phyloP scores from a whole-genome alignment of 2,329 filamentous ascomycete species.

The Colletotrichum camelliae region DNA sequence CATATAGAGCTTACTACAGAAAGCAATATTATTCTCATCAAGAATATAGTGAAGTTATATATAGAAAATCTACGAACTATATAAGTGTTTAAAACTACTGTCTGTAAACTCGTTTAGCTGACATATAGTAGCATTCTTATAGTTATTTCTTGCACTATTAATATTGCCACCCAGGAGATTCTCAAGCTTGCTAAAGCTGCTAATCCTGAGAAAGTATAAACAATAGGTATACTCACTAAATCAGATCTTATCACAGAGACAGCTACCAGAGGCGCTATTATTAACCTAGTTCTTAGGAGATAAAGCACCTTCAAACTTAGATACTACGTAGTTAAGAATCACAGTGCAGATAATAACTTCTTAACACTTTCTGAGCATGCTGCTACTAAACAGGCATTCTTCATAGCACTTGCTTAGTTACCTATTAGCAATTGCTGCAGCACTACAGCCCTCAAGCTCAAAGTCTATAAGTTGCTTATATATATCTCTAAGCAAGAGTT shows the following conservation, averaged over 20 bases:
- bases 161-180: slow-evolving; percentile 46
- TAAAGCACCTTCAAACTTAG: slow-evolving; percentile 47
- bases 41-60: slow-evolving; percentile 51
- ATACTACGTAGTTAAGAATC: slow-evolving; percentile 55
- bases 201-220: slow-evolving; percentile 45
- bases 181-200: slow-evolving; percentile 36
- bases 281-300: slow-evolving; percentile 46
- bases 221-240: slow-evolving; percentile 61
- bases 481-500: slow-evolving; percentile 39
- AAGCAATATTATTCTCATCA: slow-evolving; percentile 47
- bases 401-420: slow-evolving; percentile 39
- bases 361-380: slow-evolving; percentile 36
- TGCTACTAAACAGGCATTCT: slow-evolving; percentile 41
- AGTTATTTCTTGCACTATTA: slow-evolving; percentile 44
- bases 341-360: slow-evolving; percentile 44
- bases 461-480: slow-evolving; percentile 41
- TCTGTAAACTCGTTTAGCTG: background rate
- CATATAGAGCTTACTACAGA: slow-evolving; percentile 45
- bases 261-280: slow-evolving; percentile 39
- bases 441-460: slow-evolving; percentile 36
- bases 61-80: slow-evolving; percentile 53
- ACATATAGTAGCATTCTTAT: slow-evolving; percentile 40
- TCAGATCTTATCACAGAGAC: slow-evolving; percentile 57
- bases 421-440: slow-evolving; percentile 37
- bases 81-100: background rate